Evolutionary conservation across 2,329 filamentous ascomycete genomes (phyloP), one percentile per base, ranked within the genome.

Genomic region (Penicillium oxalicum): DNA sequence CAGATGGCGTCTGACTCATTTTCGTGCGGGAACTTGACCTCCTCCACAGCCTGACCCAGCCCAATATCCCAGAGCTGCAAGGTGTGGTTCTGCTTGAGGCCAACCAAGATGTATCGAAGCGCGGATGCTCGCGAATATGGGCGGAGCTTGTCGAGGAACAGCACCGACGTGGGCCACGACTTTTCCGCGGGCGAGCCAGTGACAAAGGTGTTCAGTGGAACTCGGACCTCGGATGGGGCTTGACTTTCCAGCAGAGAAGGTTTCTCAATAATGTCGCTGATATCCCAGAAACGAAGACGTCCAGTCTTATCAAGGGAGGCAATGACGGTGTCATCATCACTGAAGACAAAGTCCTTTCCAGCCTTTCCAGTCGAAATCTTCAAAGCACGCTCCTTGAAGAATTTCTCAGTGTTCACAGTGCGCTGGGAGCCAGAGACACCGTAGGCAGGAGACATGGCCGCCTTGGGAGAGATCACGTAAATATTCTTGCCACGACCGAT

Each of bases 71-170:
- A 98, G 39, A 98, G 82, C 76, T 98, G 94, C 53, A 98, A 82
- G 48, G 91, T 94, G 73, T 98, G 93, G 71, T 98, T 98, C 70
- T 98, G 93, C 75, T 97, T 96, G 82, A 97, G 89, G 61, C 93
- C 93, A 54, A 98, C 88, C 66, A 98, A 85, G 75, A 98, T 86
- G 74, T 98, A 98, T 53, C 93, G 84, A 54, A 96, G 78, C 41
- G 94, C 91, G 63, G 87, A 86, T 51, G 87, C 86, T 73, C 93
- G 95, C 73, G 85, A 82, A 71, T 94, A 96, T 40, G 93, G 90
- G 54, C 91, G 87, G 70, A 91, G 83, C 77, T 97, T 98, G 73
- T 98, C 93, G 60, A 98, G 83, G 70, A 98, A 86, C 67, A 95
- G 80, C 50, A 98, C 88, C 25, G 93, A 97, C 2, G 91, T 97